Base-by-base conservation (phyloP, 768 basidiomycete genomes). In the Sarcodon aspratus region DNA sequence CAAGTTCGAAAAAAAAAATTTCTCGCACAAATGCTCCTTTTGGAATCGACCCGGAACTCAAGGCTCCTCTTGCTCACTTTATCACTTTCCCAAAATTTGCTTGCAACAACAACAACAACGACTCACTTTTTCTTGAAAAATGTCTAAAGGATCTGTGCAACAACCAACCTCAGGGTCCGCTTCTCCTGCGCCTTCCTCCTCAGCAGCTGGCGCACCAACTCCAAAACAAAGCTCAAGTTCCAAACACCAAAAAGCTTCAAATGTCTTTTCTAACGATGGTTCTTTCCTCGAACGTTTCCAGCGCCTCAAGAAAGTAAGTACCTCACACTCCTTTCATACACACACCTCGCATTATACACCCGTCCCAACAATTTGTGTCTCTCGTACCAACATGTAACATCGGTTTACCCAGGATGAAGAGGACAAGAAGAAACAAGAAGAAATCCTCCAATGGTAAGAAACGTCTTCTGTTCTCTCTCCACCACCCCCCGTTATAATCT, bases 211-310 rank as follows among this genome's bases (percentile, higher is more conserved):
- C 21, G 21, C 21, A 27, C 2, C 5, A 27, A 27, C 21, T 27
- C 21, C 21, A 27, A 27, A 27, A 27, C 21, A 27, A 27, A 27
- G 21, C 21, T 27, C 21, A 27, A 27, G 21, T 27, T 27, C 21
- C 21, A 27, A 27, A 5, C 21, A 27, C 21, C 2, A 2, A 27
- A 27, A 27, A 27, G 3, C 21, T 27, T 27, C 21, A 27, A 84
- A 82, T 58, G 72, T 83, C 17, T 85, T 85, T 59, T 71, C 79
- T 48, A 75, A 82, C 59, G 82, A 83, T 55, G 82, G 82, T 7
- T 80, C 80, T 8, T 84, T 83, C 60, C 64, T 82, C 48, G 74
- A 82, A 54, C 71, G 80, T 9, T 73, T 83, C 57, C 76, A 80
- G 61, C 73, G 75, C 32, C 65, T 67, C 44, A 75, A 72, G 63